Evolutionary conservation across 73 alveolate species (phyloP).

Genomic region (Paramecium sonneborni): DNA sequence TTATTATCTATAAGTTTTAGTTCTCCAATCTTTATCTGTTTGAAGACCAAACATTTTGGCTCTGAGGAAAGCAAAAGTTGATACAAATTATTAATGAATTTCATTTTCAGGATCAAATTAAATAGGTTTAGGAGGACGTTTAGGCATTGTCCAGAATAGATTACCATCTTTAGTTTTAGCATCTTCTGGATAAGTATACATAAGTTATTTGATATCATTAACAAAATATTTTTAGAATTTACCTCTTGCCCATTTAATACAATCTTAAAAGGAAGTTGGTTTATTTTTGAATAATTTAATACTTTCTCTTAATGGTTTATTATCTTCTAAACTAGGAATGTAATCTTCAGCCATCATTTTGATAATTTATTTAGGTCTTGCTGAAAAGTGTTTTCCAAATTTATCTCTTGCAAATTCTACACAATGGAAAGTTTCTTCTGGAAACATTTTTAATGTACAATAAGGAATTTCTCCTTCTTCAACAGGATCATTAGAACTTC

Average conservation of each 20-base stretch:
- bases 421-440: slow-evolving; percentile 95
- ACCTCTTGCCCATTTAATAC: slow-evolving; percentile 82
- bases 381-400: slow-evolving; percentile 84
- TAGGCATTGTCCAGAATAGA: slow-evolving; percentile 97
- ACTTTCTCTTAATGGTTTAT: slow-evolving; percentile 74
- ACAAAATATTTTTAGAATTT: slow-evolving; percentile 77
- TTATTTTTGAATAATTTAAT: slow-evolving; percentile 77
- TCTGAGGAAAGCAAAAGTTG: slow-evolving; percentile 33
- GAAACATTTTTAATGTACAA: slow-evolving; percentile 97
- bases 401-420: slow-evolving; percentile 97
- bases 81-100: slow-evolving; percentile 9
- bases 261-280: slow-evolving; percentile 81
- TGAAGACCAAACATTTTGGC: not conserved
- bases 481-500: slow-evolving; percentile 91
- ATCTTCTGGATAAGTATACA: slow-evolving; percentile 90
- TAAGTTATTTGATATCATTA: slow-evolving; percentile 75
- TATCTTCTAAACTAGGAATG: slow-evolving; percentile 68
- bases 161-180: slow-evolving; percentile 91
- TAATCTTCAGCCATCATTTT: slow-evolving; percentile 45
- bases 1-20: not conserved
- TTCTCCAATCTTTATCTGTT: slow-evolving; percentile 11
- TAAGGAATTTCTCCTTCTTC: slow-evolving; percentile 94
- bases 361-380: slow-evolving; percentile 69
- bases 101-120: slow-evolving; percentile 33
- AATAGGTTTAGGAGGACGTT: slow-evolving; percentile 81